Percentiles rank a stretch among this genome's conserved stretches.
Conservation (phyloP, 2,329 filamentous ascomycete species). For the Neofusicoccum laricinum region DNA sequence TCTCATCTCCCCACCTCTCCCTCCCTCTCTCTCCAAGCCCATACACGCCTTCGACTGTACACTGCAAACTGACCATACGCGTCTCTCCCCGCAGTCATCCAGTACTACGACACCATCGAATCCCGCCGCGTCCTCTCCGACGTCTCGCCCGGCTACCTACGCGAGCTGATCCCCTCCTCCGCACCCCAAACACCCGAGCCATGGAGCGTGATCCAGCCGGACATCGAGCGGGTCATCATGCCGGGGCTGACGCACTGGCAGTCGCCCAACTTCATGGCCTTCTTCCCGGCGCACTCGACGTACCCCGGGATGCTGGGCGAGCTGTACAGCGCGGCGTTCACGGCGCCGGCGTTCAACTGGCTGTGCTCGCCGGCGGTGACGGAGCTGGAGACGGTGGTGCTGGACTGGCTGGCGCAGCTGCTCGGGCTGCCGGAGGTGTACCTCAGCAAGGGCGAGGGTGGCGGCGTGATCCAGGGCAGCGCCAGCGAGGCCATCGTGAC, state of each 20-base stretch:
- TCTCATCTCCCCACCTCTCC: slow-evolving; percentile 20
- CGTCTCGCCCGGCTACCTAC: slow-evolving; percentile 82
- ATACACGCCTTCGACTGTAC: not conserved
- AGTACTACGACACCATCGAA: slow-evolving; percentile 76
- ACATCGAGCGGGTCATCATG: slow-evolving; percentile 82
- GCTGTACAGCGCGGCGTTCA: slow-evolving; percentile 87
- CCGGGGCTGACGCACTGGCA: slow-evolving; percentile 95
- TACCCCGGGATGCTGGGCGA: slow-evolving; percentile 88
- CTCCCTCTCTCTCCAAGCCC: not conserved
- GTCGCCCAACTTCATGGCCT: slow-evolving; percentile 91
- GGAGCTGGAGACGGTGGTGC: slow-evolving; percentile 86
- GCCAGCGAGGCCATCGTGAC: slow-evolving; percentile 86
- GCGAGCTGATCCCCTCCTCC: slow-evolving; percentile 67
- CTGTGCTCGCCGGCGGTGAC: slow-evolving; percentile 89
- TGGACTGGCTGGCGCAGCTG: slow-evolving; percentile 85
- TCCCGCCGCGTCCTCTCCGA: slow-evolving; percentile 70
- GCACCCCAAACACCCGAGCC: slow-evolving; percentile 66
- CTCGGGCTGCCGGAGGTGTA: slow-evolving; percentile 72
- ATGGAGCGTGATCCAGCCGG: slow-evolving; percentile 77
- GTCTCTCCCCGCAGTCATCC: slow-evolving; percentile 59
- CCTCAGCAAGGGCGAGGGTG: slow-evolving; percentile 70
- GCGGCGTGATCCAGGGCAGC: slow-evolving; percentile 91
- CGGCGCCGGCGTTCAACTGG: slow-evolving; percentile 94
- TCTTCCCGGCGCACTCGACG: slow-evolving; percentile 79
- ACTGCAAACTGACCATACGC: not conserved